phyloP scores from a whole-genome alignment of 2,329 filamentous ascomycete genomes.

The Cylindrodendrum hubeiense region DNA sequence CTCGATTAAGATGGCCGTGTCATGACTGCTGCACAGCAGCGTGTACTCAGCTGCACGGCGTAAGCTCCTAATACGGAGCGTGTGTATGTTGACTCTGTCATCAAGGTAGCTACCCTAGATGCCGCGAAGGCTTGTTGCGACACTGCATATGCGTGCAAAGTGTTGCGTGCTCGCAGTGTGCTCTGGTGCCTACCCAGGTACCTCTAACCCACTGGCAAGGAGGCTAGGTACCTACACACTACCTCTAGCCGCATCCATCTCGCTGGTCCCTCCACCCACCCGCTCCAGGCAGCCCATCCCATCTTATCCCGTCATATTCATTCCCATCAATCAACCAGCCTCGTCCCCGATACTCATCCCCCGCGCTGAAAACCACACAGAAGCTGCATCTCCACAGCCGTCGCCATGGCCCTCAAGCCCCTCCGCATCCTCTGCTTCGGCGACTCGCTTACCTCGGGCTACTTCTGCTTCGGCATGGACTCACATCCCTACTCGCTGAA shows the following conservation, averaged over 20 bases:
- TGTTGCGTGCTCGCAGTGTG: background rate
- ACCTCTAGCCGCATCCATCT: background rate
- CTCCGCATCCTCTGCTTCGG: slow-evolving; percentile 74
- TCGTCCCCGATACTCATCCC: background rate
- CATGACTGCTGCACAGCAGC: too few species aligned
- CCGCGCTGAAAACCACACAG: background rate
- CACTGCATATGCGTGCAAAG: background rate
- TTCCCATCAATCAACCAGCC: background rate
- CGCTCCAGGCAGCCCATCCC: background rate
- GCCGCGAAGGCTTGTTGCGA: too few species aligned
- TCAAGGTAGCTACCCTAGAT: too few species aligned
- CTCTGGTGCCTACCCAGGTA: background rate
- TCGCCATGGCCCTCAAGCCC: slow-evolving; percentile 46
- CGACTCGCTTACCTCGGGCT: slow-evolving; percentile 73
- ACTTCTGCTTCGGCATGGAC: slow-evolving; percentile 53
- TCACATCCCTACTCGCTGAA: slow-evolving; percentile 66
- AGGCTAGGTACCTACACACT: too few species aligned
- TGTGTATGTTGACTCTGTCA: too few species aligned
- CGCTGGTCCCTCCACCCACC: background rate
- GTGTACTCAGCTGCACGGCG: too few species aligned
- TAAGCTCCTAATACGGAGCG: background rate
- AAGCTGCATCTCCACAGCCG: background rate
- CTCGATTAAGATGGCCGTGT: too few species aligned
- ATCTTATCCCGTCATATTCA: background rate
- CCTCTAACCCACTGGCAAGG: background rate